phyloP scores from a whole-genome alignment of 2,329 filamentous ascomycete species.

The Ophiostoma ulmi region DNA sequence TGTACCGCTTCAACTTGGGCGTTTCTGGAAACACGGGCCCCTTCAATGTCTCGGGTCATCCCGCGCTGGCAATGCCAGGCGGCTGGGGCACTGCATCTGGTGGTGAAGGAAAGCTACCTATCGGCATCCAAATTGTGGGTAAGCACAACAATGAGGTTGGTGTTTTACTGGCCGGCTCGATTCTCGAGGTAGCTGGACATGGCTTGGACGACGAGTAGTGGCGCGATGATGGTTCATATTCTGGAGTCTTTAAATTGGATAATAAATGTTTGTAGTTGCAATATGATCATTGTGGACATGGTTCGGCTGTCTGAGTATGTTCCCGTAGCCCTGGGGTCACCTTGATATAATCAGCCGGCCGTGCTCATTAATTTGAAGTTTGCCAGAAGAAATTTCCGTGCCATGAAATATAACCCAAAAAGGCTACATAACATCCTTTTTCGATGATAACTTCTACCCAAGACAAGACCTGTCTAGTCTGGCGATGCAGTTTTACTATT shows the following conservation, averaged over 20 bases:
- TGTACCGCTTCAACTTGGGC: constrained; percentile 42
- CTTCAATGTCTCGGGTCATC: constrained; percentile 49
- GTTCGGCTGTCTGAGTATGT: not conserved
- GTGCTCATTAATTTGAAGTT: not conserved
- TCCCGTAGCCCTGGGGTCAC: not conserved
- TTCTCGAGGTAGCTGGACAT: constrained; percentile 33
- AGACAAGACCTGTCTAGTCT: not conserved
- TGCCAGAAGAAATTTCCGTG: not conserved
- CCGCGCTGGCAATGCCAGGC: constrained; percentile 44
- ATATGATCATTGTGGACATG: not conserved
- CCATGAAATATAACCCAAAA: not conserved
- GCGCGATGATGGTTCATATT: not conserved
- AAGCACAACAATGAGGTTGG: constrained; percentile 31
- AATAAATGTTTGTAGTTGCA: not conserved
- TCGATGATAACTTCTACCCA: not conserved
- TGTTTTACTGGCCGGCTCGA: constrained; percentile 32
- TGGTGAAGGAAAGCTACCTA: constrained; percentile 30
- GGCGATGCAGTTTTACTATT: not conserved
- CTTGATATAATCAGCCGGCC: not conserved
- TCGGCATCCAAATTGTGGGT: constrained; percentile 35
- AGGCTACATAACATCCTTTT: not conserved
- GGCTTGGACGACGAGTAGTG: constrained; percentile 28
- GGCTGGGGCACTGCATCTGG: constrained; percentile 32
- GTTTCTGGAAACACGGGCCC: constrained; percentile 42
- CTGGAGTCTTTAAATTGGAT: not conserved